Conservation (phyloP, 2,329 filamentous ascomycete species). For the Xylaria multiplex region DNA sequence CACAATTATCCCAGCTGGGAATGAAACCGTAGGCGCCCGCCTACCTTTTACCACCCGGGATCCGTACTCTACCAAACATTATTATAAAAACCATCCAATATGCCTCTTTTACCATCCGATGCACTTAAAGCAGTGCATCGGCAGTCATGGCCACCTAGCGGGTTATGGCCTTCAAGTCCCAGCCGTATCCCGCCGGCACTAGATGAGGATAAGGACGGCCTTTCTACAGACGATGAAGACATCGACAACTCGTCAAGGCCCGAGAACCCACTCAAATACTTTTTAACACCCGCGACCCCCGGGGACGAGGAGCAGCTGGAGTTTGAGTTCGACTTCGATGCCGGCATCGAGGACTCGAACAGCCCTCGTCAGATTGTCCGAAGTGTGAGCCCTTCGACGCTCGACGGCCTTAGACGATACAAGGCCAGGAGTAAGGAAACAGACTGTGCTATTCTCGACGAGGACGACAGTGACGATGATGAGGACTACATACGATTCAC, state of each 20-base stretch:
- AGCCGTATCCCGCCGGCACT: constrained; percentile 57
- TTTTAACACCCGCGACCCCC: constrained; percentile 61
- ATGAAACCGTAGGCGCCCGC: constrained; percentile 31
- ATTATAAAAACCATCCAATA: constrained; percentile 37
- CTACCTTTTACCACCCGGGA: constrained; percentile 31
- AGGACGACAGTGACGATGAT: constrained; percentile 54
- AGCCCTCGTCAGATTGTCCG: constrained; percentile 59
- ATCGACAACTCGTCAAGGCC: constrained; percentile 54
- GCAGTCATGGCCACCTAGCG: constrained; percentile 51
- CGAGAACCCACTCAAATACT: constrained; percentile 65
- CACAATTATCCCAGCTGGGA: constrained; percentile 30
- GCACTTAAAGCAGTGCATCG: constrained; percentile 49
- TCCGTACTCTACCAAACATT: constrained; percentile 24
- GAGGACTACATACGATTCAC: constrained; percentile 63
- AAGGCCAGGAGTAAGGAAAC: constrained; percentile 54
- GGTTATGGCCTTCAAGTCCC: constrained; percentile 61
- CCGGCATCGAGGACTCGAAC: constrained; percentile 64
- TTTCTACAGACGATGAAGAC: constrained; percentile 58
- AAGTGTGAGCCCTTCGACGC: constrained; percentile 66
- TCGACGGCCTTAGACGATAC: constrained; percentile 60
- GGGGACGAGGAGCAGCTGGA: constrained; percentile 55
- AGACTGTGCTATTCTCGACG: constrained; percentile 55
- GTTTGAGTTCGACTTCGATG: constrained; percentile 63
- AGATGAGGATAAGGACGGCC: constrained; percentile 54
- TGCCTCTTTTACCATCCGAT: constrained; percentile 44